Evolutionary conservation across 257 asterid genomes (phyloP), one percentile per base, ranked within the genome.

Genomic region (Salvia hispanica): DNA sequence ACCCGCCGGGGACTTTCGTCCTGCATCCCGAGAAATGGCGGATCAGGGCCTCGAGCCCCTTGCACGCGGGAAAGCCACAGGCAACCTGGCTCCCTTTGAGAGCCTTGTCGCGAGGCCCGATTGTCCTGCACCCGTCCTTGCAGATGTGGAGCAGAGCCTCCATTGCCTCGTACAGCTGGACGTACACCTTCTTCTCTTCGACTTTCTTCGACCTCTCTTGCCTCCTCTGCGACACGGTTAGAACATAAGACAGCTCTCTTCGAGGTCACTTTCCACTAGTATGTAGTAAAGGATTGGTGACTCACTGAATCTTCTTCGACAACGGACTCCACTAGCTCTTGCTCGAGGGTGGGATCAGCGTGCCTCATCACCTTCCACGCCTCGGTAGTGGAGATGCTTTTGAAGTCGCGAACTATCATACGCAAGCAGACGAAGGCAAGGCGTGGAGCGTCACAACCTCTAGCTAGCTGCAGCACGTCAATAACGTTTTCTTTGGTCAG

Each of bases 281-380:
- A 25, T 25, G 31, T 25, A 25, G 31, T 25, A 25, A 2, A 44
- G 51, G 72, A 62, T 33, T 7, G 47, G 74, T 36, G 37, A 81
- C 96, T 86, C 85, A 92, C 98, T 43, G 91, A 74, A 78, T 92
- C 98, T 21, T 87, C 95, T 73, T 89, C 98, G 5, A 92, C 92
- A 28, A 84, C 84, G 2, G 72, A 83, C 71, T 84, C 96, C 58
- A 92, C 36, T 28, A 92, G 86, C 77, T 92, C 95, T 71, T 88
- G 96, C 44, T 92, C 98, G 21, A 92, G 97, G 44, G 81, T 64
- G 4, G 95, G 97, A 78, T 92, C 76, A 37, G 85, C 74, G 43
- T 73, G 81, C 59, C 73, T 84, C 97, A 90, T 92, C 62, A 83
- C 95, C 71, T 90, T 92, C 98, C 98, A 92, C 12, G 86, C 98